Evolutionary conservation across 2,329 filamentous ascomycete genomes (phyloP).

Genomic region (Fusarium newnesense): DNA sequence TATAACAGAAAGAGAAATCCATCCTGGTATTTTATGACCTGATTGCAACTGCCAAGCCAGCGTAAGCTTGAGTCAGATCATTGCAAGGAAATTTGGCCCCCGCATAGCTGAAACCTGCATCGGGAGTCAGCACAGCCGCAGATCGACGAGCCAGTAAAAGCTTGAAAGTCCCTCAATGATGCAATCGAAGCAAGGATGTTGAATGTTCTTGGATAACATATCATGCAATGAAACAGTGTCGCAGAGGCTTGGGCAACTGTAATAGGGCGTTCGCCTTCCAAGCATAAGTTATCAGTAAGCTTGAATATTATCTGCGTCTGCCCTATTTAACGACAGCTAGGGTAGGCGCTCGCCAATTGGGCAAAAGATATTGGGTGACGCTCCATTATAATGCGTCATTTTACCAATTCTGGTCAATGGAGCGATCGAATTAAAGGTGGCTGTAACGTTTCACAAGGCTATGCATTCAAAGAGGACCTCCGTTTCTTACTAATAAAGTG

Average conservation of each 20-base stretch:
- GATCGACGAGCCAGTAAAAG: background rate
- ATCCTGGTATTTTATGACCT: fast-evolving
- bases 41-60: background rate
- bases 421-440: background rate
- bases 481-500: too few species aligned
- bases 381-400: fast-evolving
- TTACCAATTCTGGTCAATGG: background rate
- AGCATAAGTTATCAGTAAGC: background rate
- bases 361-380: fast-evolving
- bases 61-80: background rate
- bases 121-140: background rate
- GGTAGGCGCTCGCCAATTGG: background rate
- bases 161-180: background rate
- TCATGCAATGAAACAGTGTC: fast-evolving
- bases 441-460: background rate
- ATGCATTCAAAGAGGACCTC: background rate
- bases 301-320: background rate
- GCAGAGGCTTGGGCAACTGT: background rate
- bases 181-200: background rate
- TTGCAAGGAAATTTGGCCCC: background rate
- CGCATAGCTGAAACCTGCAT: background rate
- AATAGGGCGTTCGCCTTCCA: background rate
- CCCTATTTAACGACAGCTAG: too few species aligned
- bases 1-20: fast-evolving
- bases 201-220: fast-evolving